Base-by-base conservation (phyloP, 176 grass and related monocot species). In the Hsuehochloa calcarea region DNA sequence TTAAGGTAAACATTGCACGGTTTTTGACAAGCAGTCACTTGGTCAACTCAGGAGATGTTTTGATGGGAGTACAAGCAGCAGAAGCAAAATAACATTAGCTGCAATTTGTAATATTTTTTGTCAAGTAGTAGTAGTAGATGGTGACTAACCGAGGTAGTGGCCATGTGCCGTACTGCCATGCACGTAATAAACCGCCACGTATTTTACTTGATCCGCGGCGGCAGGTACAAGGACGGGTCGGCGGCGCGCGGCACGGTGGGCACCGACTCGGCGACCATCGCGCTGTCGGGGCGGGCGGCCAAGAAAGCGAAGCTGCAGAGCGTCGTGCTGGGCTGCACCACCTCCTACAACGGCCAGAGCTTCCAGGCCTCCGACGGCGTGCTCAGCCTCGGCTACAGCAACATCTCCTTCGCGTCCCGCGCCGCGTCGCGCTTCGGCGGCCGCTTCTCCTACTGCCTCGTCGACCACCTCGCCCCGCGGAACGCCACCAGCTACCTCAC, bases 381-480 rank as follows among this genome's bases (percentile, higher is more conserved):
- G 49, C 85, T 99, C 61, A 94, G 93, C 80, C 90, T 99, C 65
- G 97, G 97, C 61, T 88, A 94, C 90, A 96, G 93, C 81, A 50
- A 85, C 81, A 64, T 92, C 90, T 96, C 97, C 81, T 99, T 99
- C 74, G 80, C 97, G 4, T 85, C 84, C 6, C 88, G 59, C 27
- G 97, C 93, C 85, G 89, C 96, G n/a, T 79, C 76, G 7, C 85
- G 84, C 54, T 98, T 98, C 87, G 92, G 90, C 55, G 93, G 88
- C 16, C 86, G 85, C 54, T 99, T 99, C 97, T 96, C 97, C 63
- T 99, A 99, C 89, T 99, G 97, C 90, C 92, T 99, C n/a, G 97
- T 99, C 45, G 97, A 99, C 90, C 97, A 99, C 91, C 93, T 99
- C 35, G 69, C 90, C 61, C 97, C 93, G 6, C 93, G 91, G 52